Conservation (phyloP, 2,329 filamentous ascomycete species). For the Xylariales sp. region DNA sequence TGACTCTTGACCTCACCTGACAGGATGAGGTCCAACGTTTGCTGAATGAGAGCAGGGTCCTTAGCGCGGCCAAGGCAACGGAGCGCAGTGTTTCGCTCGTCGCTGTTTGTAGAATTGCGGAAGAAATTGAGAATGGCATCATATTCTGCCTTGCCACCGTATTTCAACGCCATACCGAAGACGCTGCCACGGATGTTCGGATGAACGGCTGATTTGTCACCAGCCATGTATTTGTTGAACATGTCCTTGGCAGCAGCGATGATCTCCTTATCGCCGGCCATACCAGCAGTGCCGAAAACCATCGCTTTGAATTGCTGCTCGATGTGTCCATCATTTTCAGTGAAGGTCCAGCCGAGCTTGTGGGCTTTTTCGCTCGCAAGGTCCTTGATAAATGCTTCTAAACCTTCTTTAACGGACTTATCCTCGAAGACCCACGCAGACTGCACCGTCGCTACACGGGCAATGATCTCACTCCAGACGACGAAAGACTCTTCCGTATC, state of each 20-base stretch:
- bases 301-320: constrained; percentile 92
- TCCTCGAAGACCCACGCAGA: constrained; percentile 89
- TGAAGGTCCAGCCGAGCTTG: constrained; percentile 84
- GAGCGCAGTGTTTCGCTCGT: constrained; percentile 89
- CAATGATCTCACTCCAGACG: constrained; percentile 89
- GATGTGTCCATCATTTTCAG: constrained; percentile 79
- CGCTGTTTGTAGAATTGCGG: constrained; percentile 68
- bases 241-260: constrained; percentile 81
- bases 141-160: constrained; percentile 86
- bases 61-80: constrained; percentile 77
- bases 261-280: constrained; percentile 73
- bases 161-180: constrained; percentile 77
- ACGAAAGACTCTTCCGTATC: constrained; percentile 83
- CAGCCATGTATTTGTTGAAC: constrained; percentile 78
- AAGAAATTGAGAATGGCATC: constrained; percentile 73
- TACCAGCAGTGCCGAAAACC: constrained; percentile 79
- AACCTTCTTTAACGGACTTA: constrained; percentile 62
- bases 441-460: constrained; percentile 73
- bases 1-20: constrained; percentile 86
- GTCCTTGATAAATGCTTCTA: constrained; percentile 79
- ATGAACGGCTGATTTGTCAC: constrained; percentile 78
- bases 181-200: constrained; percentile 87
- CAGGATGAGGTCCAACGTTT: constrained; percentile 70
- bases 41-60: constrained; percentile 74
- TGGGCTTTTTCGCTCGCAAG: constrained; percentile 78